Percentiles rank a stretch among this genome's conserved stretches.
phyloP scores from a whole-genome alignment of 2,329 filamentous ascomycete genomes.

The Aschersonia sp. region DNA sequence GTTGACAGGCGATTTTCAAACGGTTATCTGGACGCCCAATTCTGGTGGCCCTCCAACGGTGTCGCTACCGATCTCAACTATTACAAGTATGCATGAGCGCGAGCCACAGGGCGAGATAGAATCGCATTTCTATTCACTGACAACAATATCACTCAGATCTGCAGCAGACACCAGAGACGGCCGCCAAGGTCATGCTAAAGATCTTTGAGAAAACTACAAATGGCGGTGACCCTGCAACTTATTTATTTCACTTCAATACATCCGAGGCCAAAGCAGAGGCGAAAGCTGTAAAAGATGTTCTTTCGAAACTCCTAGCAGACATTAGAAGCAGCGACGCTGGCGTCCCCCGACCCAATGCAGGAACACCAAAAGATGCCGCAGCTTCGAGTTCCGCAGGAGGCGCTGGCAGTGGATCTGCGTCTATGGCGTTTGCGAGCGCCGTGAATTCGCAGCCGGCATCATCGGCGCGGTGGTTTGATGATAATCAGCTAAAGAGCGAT shows the following conservation, averaged over 20 bases:
- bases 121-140: neutral
- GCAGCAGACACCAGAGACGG: conserved; percentile 83
- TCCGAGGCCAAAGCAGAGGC: conserved; percentile 68
- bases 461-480: conserved; percentile 59
- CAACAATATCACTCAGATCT: conserved; percentile 44
- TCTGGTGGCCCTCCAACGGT: conserved; percentile 49
- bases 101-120: neutral
- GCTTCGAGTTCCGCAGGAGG: conserved; percentile 14
- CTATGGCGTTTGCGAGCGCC: conserved; percentile 67
- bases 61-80: conserved; percentile 56
- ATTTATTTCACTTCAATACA: conserved; percentile 85
- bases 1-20: conserved; percentile 57
- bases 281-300: conserved; percentile 66
- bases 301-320: conserved; percentile 64
- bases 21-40: conserved; percentile 68
- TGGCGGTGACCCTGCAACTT: conserved; percentile 47
- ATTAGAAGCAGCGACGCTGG: conserved; percentile 41
- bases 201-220: conserved; percentile 61
- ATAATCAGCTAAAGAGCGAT: conserved; percentile 62
- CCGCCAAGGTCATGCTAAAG: conserved; percentile 84
- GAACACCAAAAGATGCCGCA: conserved; percentile 9
- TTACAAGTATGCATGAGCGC: conserved; percentile 52
- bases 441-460: conserved; percentile 39
- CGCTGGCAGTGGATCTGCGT: conserved; percentile 39
- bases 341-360: conserved; percentile 30